Evolutionary conservation across 2,329 filamentous ascomycete genomes (phyloP).

Genomic region (Lachnellula occidentalis): DNA sequence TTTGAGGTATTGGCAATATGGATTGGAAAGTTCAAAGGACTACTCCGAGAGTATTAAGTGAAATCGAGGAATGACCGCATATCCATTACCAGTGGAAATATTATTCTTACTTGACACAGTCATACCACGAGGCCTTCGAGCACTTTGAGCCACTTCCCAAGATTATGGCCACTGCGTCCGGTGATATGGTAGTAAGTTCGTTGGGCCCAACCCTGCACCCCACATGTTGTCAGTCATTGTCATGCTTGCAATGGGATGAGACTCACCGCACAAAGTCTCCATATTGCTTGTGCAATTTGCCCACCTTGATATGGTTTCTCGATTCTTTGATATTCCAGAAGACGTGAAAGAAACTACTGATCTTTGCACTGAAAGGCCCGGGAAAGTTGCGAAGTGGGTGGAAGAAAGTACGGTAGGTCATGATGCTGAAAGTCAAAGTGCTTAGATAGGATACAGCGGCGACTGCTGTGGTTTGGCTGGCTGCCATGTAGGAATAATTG

Average conservation of each 20-base stretch:
- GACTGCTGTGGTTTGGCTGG: slow-evolving; percentile 2
- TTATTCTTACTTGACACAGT: slow-evolving; percentile 4
- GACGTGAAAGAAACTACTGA: slow-evolving; percentile 21
- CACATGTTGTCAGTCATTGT: neutral
- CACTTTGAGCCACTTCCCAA: slow-evolving; percentile 16
- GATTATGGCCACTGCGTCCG: slow-evolving; percentile 17
- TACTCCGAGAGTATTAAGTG: no score
- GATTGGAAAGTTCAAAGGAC: no score
- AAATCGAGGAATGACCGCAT: no score
- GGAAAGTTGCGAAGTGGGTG: slow-evolving; percentile 28
- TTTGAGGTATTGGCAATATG: no score
- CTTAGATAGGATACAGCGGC: slow-evolving; percentile 5
- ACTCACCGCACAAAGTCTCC: slow-evolving; percentile 21
- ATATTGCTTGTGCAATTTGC: slow-evolving; percentile 18
- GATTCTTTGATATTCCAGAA: slow-evolving; percentile 5
- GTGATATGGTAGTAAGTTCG: slow-evolving; percentile 16
- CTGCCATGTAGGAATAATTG: neutral
- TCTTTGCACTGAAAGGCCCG: slow-evolving; percentile 20
- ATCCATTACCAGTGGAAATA: no score
- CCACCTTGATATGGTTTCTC: slow-evolving; percentile 10
- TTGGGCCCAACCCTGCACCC: slow-evolving; percentile 10
- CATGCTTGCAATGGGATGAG: neutral
- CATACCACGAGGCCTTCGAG: slow-evolving; percentile 22
- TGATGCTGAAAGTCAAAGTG: slow-evolving; percentile 41
- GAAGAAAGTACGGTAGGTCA: slow-evolving; percentile 49